Conservation (phyloP, 164 flowering plant genomes). For the Protea cynaroides region DNA sequence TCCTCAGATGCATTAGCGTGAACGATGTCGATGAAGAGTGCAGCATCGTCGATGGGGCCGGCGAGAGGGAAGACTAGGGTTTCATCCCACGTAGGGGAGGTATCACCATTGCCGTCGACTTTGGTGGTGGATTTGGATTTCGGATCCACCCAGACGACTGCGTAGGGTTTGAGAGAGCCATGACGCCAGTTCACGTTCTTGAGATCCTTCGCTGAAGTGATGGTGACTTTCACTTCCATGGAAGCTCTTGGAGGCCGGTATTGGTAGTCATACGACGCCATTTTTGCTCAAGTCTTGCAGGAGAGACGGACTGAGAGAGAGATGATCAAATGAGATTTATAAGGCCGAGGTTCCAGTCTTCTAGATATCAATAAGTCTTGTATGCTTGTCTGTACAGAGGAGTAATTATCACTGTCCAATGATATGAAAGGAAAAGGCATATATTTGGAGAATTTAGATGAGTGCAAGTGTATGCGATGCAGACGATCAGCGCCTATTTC, state of each 20-base stretch:
- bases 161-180: slow-evolving; percentile 66
- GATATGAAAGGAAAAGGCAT: no score
- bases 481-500: no score
- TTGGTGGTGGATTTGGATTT: slow-evolving; percentile 45
- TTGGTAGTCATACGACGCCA: no score
- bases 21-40: slow-evolving; percentile 50
- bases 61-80: slow-evolving; percentile 44
- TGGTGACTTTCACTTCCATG: slow-evolving; percentile 48
- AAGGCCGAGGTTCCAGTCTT: no score
- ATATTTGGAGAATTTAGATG: no score
- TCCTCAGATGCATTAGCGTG: slow-evolving; percentile 40
- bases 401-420: no score
- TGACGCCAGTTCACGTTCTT: slow-evolving; percentile 89
- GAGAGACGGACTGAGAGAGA: no score
- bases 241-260: background rate
- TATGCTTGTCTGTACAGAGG: no score
- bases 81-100: slow-evolving; percentile 57
- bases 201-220: slow-evolving; percentile 60
- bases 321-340: no score
- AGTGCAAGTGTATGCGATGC: no score
- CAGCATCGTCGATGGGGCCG: slow-evolving; percentile 35
- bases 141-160: slow-evolving; percentile 72
- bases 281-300: no score
- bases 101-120: slow-evolving; percentile 55
- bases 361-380: no score